Conservation (phyloP, 768 basidiomycete genomes). For the Panellus pusillus region DNA sequence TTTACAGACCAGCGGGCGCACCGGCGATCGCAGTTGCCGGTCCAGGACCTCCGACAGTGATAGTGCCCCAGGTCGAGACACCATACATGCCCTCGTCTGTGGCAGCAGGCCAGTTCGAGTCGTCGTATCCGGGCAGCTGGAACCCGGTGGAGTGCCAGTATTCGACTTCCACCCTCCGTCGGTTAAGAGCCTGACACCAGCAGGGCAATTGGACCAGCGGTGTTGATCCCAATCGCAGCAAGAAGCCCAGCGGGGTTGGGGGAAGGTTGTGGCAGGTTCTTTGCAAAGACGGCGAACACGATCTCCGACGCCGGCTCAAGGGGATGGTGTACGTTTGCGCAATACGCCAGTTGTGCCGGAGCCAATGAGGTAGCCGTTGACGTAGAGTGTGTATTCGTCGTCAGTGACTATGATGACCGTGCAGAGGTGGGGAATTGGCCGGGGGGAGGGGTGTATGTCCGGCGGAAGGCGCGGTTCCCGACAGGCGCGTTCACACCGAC, state of each 20-base stretch:
- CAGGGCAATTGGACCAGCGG: slow-evolving; percentile 11
- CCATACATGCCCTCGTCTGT: slow-evolving; percentile 15
- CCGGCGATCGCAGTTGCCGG: no score
- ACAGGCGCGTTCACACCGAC: slow-evolving; percentile 16
- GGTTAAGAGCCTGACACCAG: slow-evolving; percentile 16
- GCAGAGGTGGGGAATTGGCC: slow-evolving; percentile 23
- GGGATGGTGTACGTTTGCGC: slow-evolving; percentile 21
- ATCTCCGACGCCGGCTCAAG: slow-evolving; percentile 15
- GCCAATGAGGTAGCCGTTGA: slow-evolving; percentile 30
- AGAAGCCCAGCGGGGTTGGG: slow-evolving; percentile 21
- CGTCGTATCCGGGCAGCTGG: no score
- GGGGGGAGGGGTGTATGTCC: slow-evolving; percentile 23
- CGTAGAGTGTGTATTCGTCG: slow-evolving; percentile 27
- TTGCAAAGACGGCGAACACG: slow-evolving; percentile 20
- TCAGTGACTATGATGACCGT: slow-evolving; percentile 27
- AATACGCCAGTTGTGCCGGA: slow-evolving; percentile 17
- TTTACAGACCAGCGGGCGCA: no score
- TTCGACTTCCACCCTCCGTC: no score
- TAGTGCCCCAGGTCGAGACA: no score
- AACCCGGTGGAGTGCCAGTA: no score
- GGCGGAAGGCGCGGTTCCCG: slow-evolving; percentile 30
- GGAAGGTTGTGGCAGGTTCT: no score
- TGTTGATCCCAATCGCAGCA: slow-evolving; percentile 21
- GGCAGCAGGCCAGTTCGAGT: no score
- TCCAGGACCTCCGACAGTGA: no score